Evolutionary conservation across 2,329 filamentous ascomycete species (phyloP).

Genomic region (Albophoma yamanashiensis): DNA sequence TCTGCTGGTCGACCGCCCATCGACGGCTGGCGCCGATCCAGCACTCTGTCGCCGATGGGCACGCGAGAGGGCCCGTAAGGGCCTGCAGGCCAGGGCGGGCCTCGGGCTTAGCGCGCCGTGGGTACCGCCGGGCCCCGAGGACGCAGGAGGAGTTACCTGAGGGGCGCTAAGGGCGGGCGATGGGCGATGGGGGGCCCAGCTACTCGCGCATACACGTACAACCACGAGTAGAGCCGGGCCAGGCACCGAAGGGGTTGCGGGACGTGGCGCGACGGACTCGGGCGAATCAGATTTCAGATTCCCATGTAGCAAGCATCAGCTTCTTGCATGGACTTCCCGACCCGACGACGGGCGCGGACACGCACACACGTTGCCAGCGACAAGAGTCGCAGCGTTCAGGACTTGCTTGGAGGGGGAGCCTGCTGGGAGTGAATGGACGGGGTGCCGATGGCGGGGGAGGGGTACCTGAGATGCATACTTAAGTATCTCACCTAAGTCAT

Average conservation of each 20-base stretch:
- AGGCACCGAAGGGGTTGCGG: not conserved
- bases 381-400: no score
- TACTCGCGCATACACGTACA: no score
- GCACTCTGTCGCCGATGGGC: conserved; percentile 5
- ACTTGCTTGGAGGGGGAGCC: not conserved
- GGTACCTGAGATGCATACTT: no score
- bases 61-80: not conserved
- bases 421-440: not conserved
- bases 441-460: not conserved
- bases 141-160: not conserved
- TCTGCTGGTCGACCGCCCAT: not conserved
- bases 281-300: not conserved
- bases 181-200: no score
- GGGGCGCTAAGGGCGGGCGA: not conserved
- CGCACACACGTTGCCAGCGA: not conserved
- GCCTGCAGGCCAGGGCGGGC: not conserved
- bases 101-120: not conserved
- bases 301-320: not conserved
- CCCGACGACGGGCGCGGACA: not conserved
- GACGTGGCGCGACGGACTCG: not conserved
- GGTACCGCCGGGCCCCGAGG: not conserved
- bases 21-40: conserved; percentile 1
- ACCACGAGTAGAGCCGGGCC: no score
- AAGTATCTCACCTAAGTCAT: no score
- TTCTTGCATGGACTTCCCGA: not conserved